These are phyloP conservation scores for Comarum palustre DNA, from an alignment of 306 rosid species.

Conservation along the genomic window DNA sequence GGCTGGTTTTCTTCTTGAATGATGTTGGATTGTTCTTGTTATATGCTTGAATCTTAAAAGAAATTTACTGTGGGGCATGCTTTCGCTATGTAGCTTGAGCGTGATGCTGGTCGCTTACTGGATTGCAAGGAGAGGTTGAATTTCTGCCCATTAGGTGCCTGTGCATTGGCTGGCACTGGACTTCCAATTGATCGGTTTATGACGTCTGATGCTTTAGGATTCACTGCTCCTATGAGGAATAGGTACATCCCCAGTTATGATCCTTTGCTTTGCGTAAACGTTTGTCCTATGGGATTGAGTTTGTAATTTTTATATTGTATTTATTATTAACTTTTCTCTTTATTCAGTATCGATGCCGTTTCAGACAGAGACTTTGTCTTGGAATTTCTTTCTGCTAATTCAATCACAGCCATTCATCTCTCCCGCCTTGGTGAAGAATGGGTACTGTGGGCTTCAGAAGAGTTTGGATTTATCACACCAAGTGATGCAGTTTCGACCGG, in stretches of 20 bases:
- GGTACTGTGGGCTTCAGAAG: conserved; percentile 98
- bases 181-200: conserved; percentile 96
- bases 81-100: conserved; percentile 70
- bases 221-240: conserved; percentile 87
- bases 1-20: not conserved
- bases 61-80: conserved; percentile 20
- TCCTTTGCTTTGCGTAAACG: not conserved
- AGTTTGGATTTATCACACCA: conserved; percentile 89
- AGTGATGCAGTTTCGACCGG: conserved; percentile 94
- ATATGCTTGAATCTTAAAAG: not conserved
- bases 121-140: conserved; percentile 89
- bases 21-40: not conserved
- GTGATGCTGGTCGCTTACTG: conserved; percentile 77
- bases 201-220: conserved; percentile 81
- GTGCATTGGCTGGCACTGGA: conserved; percentile 99
- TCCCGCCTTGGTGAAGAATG: conserved; percentile 99
- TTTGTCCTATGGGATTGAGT: not conserved
- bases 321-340: conserved; percentile 20
- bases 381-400: conserved; percentile 84
- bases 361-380: conserved; percentile 91
- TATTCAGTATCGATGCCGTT: conserved; percentile 82
- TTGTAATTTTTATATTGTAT: not conserved
- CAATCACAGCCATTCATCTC: conserved; percentile 86
- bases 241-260: conserved; percentile 46
- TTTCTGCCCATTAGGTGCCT: conserved; percentile 86